Base-by-base conservation (phyloP, 2,329 filamentous ascomycete species). In the Colletotrichum sp. region DNA sequence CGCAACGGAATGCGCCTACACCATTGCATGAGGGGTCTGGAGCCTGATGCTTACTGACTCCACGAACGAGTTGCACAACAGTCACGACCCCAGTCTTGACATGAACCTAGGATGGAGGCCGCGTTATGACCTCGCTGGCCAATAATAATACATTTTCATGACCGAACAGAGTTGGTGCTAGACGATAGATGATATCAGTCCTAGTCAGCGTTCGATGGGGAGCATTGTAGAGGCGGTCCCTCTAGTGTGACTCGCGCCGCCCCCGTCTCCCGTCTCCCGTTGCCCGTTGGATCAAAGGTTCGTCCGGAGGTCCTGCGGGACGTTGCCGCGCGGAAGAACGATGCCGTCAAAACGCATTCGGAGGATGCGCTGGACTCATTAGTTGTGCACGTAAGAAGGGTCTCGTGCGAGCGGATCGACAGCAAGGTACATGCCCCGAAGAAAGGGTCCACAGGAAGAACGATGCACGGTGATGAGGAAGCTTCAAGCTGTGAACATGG, bases 1-100 rank as follows among this genome's bases (percentile, higher is more conserved):
- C 73, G 87, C 76, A 36, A 75, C 73, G 12, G 64, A 78, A 66
- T 78, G 77, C 22, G 77, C 48, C 9, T 77, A 72, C 15, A 55
- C 59, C 8, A 68, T 76, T 27, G 32, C 61, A 48, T 77, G 55
- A 68, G 34, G 19, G 12, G 19, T 3, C 25, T 34, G 48, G 55
- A 59, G 55, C 19, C 13, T 30, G 27, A 22, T 16, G 44, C 44
- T 22, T 64, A 36, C 32, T 15, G 12, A 64, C n/a, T 34, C 30
- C 19, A 44, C 39, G 19, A 4, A 25, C 30, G 28, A 63, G 28
- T n/a, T 36, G 59, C 30, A 32, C 44, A 25, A 25, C n/a, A 52
- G 44, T 52, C 30, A 22, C 59, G 59, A 32, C 61, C 32, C 61
- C 15, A 28, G 32, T 44, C 22, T 39, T 28, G n/a, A 44, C 61